Evolutionary conservation across 78 protist genomes (phyloP).

Genomic region (Isochrysis galbana): DNA sequence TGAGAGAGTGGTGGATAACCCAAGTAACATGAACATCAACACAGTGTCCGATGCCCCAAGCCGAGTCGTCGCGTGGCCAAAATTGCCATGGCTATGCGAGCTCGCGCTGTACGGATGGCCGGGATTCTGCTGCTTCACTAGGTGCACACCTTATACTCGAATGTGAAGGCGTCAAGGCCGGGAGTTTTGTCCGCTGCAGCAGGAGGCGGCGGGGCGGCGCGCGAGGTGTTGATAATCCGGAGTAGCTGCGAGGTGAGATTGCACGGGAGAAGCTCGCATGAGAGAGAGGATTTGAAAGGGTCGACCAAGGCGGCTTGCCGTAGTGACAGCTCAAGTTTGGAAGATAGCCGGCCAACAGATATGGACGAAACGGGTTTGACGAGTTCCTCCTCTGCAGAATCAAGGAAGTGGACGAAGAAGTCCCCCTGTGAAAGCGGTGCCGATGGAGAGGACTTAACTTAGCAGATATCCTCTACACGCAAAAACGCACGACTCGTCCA

Average conservation of each 20-base stretch:
- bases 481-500: too few relatives aligned
- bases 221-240: constrained; percentile 28
- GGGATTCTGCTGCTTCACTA: too few relatives aligned
- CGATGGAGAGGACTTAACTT: too few relatives aligned
- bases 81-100: too few relatives aligned
- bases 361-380: constrained; percentile 56
- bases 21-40: constrained; percentile 62
- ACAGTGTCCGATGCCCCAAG: constrained; percentile 66
- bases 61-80: too few relatives aligned
- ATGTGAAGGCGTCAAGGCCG: constrained; percentile 26
- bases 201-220: neutral
- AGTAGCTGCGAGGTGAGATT: constrained; percentile 55
- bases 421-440: constrained; percentile 71
- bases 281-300: constrained; percentile 61
- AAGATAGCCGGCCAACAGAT: neutral
- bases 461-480: too few relatives aligned
- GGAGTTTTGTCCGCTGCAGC: neutral
- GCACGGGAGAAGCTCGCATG: constrained; percentile 62
- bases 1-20: too few relatives aligned
- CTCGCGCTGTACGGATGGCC: too few relatives aligned
- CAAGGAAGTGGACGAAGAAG: constrained; percentile 80
- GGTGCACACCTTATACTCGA: too few relatives aligned
- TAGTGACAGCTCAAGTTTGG: neutral
- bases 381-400: constrained; percentile 68
- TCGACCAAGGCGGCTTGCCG: constrained; percentile 53